Percentiles rank a stretch among this genome's conserved stretches.
Conservation (phyloP, 108 stramenopile genomes). For the Cyclostephanos invisitatus region DNA sequence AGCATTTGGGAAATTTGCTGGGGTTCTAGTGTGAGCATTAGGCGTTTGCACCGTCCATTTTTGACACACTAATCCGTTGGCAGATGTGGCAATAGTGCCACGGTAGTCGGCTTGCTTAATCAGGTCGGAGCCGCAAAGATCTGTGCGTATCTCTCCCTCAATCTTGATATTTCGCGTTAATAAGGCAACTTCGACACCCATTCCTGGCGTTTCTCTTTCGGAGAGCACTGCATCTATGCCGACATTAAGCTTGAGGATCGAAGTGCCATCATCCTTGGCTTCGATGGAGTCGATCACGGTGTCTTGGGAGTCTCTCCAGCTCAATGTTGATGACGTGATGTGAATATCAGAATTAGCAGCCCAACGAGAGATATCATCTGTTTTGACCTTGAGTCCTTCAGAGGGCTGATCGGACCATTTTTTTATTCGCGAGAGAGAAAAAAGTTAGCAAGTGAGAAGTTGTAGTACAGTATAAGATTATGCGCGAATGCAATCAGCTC, state of each 20-base stretch:
- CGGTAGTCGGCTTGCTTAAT: constrained; percentile 38
- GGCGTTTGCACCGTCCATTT: constrained; percentile 28
- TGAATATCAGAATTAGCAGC: constrained; percentile 51
- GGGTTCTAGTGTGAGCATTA: constrained; percentile 9
- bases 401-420: constrained; percentile 23
- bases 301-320: constrained; percentile 43
- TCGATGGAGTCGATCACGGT: constrained; percentile 28
- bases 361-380: constrained; percentile 37
- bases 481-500: constrained; percentile 11
- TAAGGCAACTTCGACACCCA: constrained; percentile 65
- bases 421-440: no score
- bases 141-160: constrained; percentile 29
- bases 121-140: constrained; percentile 28
- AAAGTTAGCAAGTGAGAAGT: background rate
- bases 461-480: background rate
- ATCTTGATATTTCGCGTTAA: constrained; percentile 67
- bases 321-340: constrained; percentile 58
- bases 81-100: constrained; percentile 17
- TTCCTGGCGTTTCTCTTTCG: constrained; percentile 44
- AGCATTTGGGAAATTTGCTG: constrained; percentile 15
- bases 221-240: constrained; percentile 47
- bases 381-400: constrained; percentile 33
- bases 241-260: constrained; percentile 42
- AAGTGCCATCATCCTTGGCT: constrained; percentile 33
- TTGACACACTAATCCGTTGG: constrained; percentile 18